These are phyloP conservation scores for Aaosphaeria pasadenensis DNA, from an alignment of 2,329 filamentous ascomycete species.

Conservation along the genomic window DNA sequence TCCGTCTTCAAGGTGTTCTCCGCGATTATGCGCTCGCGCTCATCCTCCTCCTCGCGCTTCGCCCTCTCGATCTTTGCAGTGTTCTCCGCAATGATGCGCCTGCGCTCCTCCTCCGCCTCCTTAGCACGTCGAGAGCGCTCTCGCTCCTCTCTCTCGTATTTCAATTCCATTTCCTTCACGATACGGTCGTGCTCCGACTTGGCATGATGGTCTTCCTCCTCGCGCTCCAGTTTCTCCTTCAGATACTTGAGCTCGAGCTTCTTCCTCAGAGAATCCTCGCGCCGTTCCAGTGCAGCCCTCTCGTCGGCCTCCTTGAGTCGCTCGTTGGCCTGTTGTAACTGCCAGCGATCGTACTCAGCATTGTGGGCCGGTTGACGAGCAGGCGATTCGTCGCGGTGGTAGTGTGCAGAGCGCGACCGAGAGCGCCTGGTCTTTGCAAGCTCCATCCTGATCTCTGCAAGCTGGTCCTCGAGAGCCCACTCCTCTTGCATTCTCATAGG, in stretches of 20 bases:
- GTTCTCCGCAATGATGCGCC: constrained; percentile 31
- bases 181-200: constrained; percentile 10
- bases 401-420: constrained; percentile 10
- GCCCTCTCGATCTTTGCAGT: constrained; percentile 24
- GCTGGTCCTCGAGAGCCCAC: constrained; percentile 34
- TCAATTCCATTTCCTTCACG: constrained; percentile 12
- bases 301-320: constrained; percentile 35
- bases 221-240: constrained; percentile 14
- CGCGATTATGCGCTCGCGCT: constrained; percentile 26
- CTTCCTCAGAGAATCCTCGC: constrained; percentile 33
- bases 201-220: constrained; percentile 8
- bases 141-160: constrained; percentile 8
- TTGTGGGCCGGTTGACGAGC: not conserved
- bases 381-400: constrained; percentile 14
- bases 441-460: constrained; percentile 27
- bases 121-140: constrained; percentile 13
- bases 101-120: constrained; percentile 16
- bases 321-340: constrained; percentile 33
- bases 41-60: constrained; percentile 15
- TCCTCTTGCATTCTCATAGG: constrained; percentile 29
- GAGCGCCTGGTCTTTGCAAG: constrained; percentile 14
- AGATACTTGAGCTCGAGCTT: constrained; percentile 15
- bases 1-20: constrained; percentile 30
- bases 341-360: constrained; percentile 28
- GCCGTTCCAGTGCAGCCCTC: constrained; percentile 29